phyloP scores from a whole-genome alignment of 495 filamentous ascomycete species.

The Parmelia sp. region DNA sequence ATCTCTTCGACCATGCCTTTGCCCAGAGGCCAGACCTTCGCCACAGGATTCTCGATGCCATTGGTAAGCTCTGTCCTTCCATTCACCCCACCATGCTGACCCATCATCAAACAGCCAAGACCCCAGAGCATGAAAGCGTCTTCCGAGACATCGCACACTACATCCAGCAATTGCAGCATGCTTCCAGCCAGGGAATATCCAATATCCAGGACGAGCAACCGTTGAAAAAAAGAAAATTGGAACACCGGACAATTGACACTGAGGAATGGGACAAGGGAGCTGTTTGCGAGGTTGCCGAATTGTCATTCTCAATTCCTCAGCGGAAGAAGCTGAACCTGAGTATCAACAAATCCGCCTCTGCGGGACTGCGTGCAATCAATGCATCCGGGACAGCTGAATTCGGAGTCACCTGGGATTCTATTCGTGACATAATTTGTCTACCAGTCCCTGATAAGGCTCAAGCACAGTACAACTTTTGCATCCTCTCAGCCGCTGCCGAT shows the following conservation, averaged over 20 bases:
- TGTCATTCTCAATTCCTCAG: conserved; percentile 73
- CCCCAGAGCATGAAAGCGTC: conserved; percentile 23
- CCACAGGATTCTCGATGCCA: conserved; percentile 7
- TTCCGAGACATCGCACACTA: conserved; percentile 47
- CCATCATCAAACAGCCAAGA: conserved; percentile 4
- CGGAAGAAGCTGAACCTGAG: conserved; percentile 87
- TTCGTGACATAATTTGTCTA: conserved; percentile 78
- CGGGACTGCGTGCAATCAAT: conserved; percentile 62
- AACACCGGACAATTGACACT: conserved; percentile 40
- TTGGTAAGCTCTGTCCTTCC: conserved; percentile 4
- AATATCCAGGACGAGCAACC: conserved; percentile 31
- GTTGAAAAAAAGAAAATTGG: conserved; percentile 52
- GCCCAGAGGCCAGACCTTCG: conserved; percentile 13
- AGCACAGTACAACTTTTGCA: conserved; percentile 80
- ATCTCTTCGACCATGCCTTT: conserved; percentile 14
- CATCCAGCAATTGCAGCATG: conserved; percentile 36
- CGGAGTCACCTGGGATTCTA: conserved; percentile 60
- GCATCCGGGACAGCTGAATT: conserved; percentile 61
- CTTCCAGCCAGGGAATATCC: conserved; percentile 21
- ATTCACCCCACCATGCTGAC: conserved; percentile 15
- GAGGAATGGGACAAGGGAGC: conserved; percentile 35
- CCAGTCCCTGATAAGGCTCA: conserved; percentile 88
- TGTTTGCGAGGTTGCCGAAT: conserved; percentile 56
- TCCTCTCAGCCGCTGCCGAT: conserved; percentile 57
- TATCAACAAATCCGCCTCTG: conserved; percentile 45